phyloP scores from a whole-genome alignment of 441 rosid species.

The Raphanus hybrid region DNA sequence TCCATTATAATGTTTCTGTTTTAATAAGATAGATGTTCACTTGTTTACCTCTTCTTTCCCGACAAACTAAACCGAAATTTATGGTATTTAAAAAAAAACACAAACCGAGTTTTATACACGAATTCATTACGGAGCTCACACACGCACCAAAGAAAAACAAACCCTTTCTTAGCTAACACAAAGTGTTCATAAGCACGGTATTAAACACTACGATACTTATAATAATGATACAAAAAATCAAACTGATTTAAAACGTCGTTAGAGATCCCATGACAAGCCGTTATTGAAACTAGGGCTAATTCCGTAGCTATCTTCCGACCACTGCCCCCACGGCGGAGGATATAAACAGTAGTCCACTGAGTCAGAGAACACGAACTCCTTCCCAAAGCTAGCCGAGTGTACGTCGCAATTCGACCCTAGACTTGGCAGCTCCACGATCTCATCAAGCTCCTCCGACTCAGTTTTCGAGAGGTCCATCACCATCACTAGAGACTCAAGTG shows the following conservation, averaged over 20 bases:
- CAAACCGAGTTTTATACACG: too few relatives aligned
- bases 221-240: too few relatives aligned
- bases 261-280: slow-evolving; percentile 33
- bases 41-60: too few relatives aligned
- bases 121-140: too few relatives aligned
- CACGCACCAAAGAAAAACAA: too few relatives aligned
- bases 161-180: too few relatives aligned
- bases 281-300: slow-evolving; percentile 27
- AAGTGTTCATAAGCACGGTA: too few relatives aligned
- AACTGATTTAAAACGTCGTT: neutral
- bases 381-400: slow-evolving; percentile 28
- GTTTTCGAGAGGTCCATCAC: slow-evolving; percentile 43
- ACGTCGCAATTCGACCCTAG: slow-evolving; percentile 56
- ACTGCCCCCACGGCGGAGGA: slow-evolving; percentile 49
- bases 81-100: too few relatives aligned
- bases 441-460: slow-evolving; percentile 55
- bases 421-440: slow-evolving; percentile 75
- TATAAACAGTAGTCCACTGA: slow-evolving; percentile 59
- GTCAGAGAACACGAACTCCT: slow-evolving; percentile 53
- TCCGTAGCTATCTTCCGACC: slow-evolving; percentile 48
- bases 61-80: too few relatives aligned
- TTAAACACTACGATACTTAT: too few relatives aligned
- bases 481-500: slow-evolving; percentile 39
- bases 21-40: too few relatives aligned
- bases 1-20: too few relatives aligned